A percentile compares a stretch with the other conserved stretches of the same genome.
Conservation (phyloP, 495 filamentous ascomycete species). For the Penicillium herquei region DNA sequence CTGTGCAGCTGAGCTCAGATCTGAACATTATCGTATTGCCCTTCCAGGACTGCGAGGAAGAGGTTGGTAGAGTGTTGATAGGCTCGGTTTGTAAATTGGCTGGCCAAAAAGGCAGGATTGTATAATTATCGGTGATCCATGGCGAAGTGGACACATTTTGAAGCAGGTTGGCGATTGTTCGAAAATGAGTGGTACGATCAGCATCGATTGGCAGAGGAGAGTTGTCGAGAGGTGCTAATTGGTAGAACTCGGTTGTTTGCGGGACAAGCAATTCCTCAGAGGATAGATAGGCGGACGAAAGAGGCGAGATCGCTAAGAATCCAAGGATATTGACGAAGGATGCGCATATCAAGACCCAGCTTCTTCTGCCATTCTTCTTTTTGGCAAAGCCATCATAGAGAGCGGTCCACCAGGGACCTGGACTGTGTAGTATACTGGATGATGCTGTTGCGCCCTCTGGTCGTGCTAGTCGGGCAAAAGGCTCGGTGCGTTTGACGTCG, state of each 20-base stretch:
- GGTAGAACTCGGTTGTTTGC: conserved; percentile 16
- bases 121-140: conserved; percentile 38
- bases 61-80: conserved; percentile 21
- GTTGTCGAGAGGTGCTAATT: conserved; percentile 7
- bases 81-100: conserved; percentile 12
- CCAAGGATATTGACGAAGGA: conserved; percentile 30
- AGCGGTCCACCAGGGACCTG: conserved; percentile 28
- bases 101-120: conserved; percentile 40
- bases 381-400: conserved; percentile 23
- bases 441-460: conserved; percentile 22
- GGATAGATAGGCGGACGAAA: conserved; percentile 32
- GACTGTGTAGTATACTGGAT: conserved; percentile 21
- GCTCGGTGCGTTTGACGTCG: conserved; percentile 35
- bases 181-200: conserved; percentile 26
- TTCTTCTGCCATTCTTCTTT: conserved; percentile 21
- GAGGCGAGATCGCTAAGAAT: conserved; percentile 30
- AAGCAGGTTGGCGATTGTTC: conserved; percentile 30
- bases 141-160: conserved; percentile 38
- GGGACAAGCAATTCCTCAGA: conserved; percentile 24
- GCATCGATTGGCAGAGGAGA: conserved; percentile 17
- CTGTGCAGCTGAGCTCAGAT: conserved; percentile 23
- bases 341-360: conserved; percentile 29
- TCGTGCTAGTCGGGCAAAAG: conserved; percentile 31
- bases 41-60: conserved; percentile 23
- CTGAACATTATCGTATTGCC: conserved; percentile 35